Base-by-base conservation (phyloP, 345 rosid genomes). In the Pugionium dolabratum region DNA sequence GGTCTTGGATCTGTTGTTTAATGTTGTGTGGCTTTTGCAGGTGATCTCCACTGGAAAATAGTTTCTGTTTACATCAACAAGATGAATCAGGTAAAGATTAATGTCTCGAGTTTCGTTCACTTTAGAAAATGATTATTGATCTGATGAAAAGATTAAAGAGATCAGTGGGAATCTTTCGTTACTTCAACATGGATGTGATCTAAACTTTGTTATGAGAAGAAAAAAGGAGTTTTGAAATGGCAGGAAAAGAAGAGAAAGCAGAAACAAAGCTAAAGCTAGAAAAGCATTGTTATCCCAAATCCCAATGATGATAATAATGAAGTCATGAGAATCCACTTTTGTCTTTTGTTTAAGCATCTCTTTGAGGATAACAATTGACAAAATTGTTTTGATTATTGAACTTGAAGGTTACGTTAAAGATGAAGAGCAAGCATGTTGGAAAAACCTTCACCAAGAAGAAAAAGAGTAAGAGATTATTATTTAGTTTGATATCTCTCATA, bases 391-490 rank as follows among this genome's bases (percentile, higher is more conserved):
- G 18, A 18, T 18, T 18, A 18, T 18, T 18, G 58, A 56, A 32
- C 58, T 62, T 82, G 62, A 55, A 94, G 99, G 99, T 94, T 64
- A 94, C 79, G 79, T 59, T 94, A 82, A 94, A 94, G 97, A 94
- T 88, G 99, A 94, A 94, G 93, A 94, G 99, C 66, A 94, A 73
- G 49, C 93, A 94, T 76, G 91, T 88, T 50, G 95, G 91, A 64
- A 96, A 94, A 91, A 87, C 99, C 75, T 78, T 90, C 62, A 90
- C 95, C 40, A 94, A 94, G 85, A 94, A 94, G 99, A 90, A 94
- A 91, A 94, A 94, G 91, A 94, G 99, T 90, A 71, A 79, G 95
- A 37, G 40, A 73, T 18, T 4, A 1, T 73, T 26, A 61, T 46
- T 36, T 27, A 61, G 18, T 18, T 18, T 18, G 18, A 18, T 18